Evolutionary conservation across 805 yeast genomes (phyloP), one percentile per base, ranked within the genome.

Genomic region (Wickerhamiella allomyrinae): DNA sequence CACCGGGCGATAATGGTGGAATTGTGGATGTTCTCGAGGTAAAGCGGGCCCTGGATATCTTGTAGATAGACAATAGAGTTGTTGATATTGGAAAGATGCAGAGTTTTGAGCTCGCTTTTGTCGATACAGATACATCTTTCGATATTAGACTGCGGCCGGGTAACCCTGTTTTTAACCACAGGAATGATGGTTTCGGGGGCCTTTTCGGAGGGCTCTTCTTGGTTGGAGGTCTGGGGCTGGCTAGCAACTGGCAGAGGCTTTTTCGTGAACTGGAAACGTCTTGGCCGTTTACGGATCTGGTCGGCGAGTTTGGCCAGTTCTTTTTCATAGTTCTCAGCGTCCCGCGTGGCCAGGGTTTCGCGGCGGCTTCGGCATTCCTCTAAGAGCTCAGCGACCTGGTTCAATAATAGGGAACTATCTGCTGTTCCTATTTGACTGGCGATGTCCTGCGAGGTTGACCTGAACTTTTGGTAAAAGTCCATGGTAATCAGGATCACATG

Each of bases 41-140:
- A 51, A 10, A 49, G 29, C 1, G 61, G 44, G 25, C 60, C 55
- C 5, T 42, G 14, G 9, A 57, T 44, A 7, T 41, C 11, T 8
- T 38, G 34, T 9, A 49, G 39, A 7, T 44, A 34, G 3, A 57
- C 43, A 6, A 48, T 42, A 11, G 57, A 48, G 37, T 38, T 34
- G 11, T 27, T n/a, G 10, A 55, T 21, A 20, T 51, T 40, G 20
- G 42, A 29, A 9, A 56, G 22, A 13, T 41, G 42, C 17, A 40
- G 43, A 10, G 47, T 45, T 13, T 33, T 24, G 10, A 20, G 14
- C 17, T n/a, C 17, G 7, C 13, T 17, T 7, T 20, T 5, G 25
- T 11, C 17, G 5, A 20, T 20, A 6, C 14, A n/a, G 19, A 34
- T 20, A 17, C 25, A 34, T 6, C 20, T 20, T 24, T 34, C 20